Conservation (phyloP, 2,329 filamentous ascomycete species). For the Didymella sp. region DNA sequence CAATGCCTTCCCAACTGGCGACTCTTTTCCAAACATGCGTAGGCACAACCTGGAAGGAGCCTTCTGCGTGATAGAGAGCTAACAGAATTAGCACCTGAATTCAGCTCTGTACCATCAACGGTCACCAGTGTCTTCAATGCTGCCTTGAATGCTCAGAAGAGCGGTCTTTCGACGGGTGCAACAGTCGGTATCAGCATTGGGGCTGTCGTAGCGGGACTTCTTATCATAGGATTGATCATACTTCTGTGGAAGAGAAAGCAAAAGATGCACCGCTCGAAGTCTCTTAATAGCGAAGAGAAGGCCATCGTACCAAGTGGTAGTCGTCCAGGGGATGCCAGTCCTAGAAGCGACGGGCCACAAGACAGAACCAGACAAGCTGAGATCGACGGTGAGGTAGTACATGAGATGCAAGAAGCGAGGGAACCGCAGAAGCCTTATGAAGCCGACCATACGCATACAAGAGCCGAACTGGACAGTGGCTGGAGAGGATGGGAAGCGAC, state of each 20-base stretch:
- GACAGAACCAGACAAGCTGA: background rate
- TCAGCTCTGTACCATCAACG: background rate
- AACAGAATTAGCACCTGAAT: background rate
- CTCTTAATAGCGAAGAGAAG: background rate
- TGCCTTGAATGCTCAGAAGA: background rate
- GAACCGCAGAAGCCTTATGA: background rate
- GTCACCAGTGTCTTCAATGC: background rate
- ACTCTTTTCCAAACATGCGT: background rate
- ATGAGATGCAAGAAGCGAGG: background rate
- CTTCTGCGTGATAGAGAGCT: too few relatives aligned
- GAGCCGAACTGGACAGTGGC: background rate
- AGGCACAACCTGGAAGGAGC: background rate
- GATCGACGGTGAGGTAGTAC: background rate
- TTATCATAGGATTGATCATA: background rate
- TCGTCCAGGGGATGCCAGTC: background rate
- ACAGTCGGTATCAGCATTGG: background rate
- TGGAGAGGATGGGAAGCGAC: conserved; percentile 2
- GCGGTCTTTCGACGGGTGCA: background rate
- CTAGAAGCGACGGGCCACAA: too few relatives aligned
- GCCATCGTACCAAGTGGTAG: background rate
- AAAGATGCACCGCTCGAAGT: background rate
- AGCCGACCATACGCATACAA: background rate
- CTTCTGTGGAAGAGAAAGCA: background rate
- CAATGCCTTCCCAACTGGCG: background rate
- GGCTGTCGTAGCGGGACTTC: background rate